Evolutionary conservation across 2,329 filamentous ascomycete genomes (phyloP).

Genomic region (Thelonectria blattea): DNA sequence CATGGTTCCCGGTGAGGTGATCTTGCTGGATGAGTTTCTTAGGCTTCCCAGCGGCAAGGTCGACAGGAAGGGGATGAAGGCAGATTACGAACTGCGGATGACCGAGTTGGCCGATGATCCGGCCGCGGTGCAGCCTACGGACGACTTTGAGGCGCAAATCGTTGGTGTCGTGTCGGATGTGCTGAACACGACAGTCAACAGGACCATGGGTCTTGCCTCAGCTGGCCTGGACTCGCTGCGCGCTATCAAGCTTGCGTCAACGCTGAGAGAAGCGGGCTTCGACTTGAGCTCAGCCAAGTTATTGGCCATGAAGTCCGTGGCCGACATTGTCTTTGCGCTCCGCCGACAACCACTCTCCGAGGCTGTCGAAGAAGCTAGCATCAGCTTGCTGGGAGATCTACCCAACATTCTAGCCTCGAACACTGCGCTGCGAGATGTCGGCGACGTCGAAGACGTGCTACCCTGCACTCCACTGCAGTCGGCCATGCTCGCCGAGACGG

Average conservation of each 20-base stretch:
- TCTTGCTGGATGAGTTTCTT: conserved; percentile 70
- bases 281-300: conserved; percentile 65
- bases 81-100: conserved; percentile 48
- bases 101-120: conserved; percentile 7
- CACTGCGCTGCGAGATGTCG: conserved; percentile 22
- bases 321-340: conserved; percentile 35
- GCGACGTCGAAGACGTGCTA: conserved; percentile 50
- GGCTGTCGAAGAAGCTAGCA: not conserved
- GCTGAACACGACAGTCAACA: conserved; percentile 46
- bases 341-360: conserved; percentile 13
- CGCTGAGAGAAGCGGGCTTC: conserved; percentile 63
- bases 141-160: conserved; percentile 42
- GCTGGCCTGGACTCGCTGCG: conserved; percentile 69
- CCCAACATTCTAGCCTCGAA: conserved; percentile 26
- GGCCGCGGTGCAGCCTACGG: conserved; percentile 21
- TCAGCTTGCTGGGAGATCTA: conserved; percentile 30
- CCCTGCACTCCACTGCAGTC: conserved; percentile 76
- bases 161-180: conserved; percentile 47
- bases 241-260: conserved; percentile 62
- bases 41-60: conserved; percentile 84
- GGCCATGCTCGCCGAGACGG: conserved; percentile 81
- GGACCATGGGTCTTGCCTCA: conserved; percentile 53
- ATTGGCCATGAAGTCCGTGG: conserved; percentile 58
- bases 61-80: conserved; percentile 69
- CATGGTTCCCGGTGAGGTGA: conserved; percentile 81